Conservation (phyloP, 495 filamentous ascomycete species). For the Apiosordaria backusii region DNA sequence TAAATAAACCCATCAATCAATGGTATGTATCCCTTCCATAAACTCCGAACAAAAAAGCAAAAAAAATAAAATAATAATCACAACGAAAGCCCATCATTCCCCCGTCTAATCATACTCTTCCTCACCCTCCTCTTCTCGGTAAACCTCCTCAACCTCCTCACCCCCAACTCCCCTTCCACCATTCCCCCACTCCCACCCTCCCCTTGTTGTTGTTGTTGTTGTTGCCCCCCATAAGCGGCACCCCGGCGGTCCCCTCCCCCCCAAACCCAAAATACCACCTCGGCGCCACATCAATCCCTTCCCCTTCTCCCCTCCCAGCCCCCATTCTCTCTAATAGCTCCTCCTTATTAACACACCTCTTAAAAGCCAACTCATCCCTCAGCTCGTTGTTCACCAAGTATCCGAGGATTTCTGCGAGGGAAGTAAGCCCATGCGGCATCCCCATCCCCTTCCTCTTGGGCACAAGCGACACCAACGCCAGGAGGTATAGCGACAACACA, state of each 20-base stretch:
- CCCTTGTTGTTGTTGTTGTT: background rate
- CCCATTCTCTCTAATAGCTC: conserved; percentile 37
- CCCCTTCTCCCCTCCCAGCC: conserved; percentile 28
- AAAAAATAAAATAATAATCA: conserved; percentile 8
- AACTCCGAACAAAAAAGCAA: background rate
- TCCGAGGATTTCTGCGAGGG: conserved; percentile 70
- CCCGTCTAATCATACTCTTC: conserved; percentile 32
- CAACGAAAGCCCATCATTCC: conserved; percentile 7
- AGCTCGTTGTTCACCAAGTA: conserved; percentile 69
- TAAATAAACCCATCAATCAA: background rate
- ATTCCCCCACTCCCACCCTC: conserved; percentile 12
- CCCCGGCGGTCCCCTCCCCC: background rate
- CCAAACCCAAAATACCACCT: conserved; percentile 34
- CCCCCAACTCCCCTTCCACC: conserved; percentile 29
- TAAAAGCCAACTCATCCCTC: conserved; percentile 63
- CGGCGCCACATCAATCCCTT: conserved; percentile 22
- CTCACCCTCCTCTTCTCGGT: conserved; percentile 38
- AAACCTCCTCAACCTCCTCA: conserved; percentile 39
- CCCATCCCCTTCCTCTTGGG: conserved; percentile 55
- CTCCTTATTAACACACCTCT: conserved; percentile 23
- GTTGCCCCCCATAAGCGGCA: conserved; percentile 9
- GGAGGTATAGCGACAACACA: conserved; percentile 62
- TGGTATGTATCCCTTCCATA: background rate
- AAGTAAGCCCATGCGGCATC: conserved; percentile 66
- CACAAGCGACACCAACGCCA: conserved; percentile 47